phyloP scores from a whole-genome alignment of 371 early-diverging fungal genomes.

The Circinella minor region DNA sequence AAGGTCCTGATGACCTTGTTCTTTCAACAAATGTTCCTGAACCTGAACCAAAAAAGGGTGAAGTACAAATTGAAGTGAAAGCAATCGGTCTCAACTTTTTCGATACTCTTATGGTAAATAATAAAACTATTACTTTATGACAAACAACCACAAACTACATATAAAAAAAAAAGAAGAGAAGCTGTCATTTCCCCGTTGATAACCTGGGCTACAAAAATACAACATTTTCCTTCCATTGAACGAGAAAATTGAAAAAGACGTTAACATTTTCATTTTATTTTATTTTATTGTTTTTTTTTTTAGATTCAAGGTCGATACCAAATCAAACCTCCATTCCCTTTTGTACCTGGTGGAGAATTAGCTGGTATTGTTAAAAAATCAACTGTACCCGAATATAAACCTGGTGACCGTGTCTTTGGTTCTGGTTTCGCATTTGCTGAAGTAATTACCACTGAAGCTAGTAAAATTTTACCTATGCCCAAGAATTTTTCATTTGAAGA shows the following conservation, averaged over 20 bases:
- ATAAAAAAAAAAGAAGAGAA: no score
- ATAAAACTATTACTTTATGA: no score
- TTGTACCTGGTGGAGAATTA: conserved; percentile 82
- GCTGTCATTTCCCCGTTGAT: no score
- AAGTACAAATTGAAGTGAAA: conserved; percentile 74
- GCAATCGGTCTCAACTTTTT: conserved; percentile 84
- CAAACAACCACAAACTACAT: no score
- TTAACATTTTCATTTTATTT: not conserved
- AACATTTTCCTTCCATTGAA: no score
- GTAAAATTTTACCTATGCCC: conserved; percentile 68
- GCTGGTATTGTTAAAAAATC: conserved; percentile 49
- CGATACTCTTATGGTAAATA: conserved; percentile 71
- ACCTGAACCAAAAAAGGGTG: conserved; percentile 59
- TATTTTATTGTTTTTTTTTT: no score
- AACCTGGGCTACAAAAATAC: no score
- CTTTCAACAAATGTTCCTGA: conserved; percentile 62
- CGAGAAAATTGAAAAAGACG: no score
- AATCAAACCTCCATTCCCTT: conserved; percentile 81
- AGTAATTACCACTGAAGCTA: conserved; percentile 55
- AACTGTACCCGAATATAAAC: conserved; percentile 54
- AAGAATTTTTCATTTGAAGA: conserved; percentile 73
- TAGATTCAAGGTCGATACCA: conserved; percentile 87
- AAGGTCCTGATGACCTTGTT: conserved; percentile 71
- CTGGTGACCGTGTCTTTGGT: conserved; percentile 85
- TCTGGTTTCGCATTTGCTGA: conserved; percentile 74